Base-by-base conservation (phyloP, 192 early-diverging fungal species). In the Radiomyces spectabilis region DNA sequence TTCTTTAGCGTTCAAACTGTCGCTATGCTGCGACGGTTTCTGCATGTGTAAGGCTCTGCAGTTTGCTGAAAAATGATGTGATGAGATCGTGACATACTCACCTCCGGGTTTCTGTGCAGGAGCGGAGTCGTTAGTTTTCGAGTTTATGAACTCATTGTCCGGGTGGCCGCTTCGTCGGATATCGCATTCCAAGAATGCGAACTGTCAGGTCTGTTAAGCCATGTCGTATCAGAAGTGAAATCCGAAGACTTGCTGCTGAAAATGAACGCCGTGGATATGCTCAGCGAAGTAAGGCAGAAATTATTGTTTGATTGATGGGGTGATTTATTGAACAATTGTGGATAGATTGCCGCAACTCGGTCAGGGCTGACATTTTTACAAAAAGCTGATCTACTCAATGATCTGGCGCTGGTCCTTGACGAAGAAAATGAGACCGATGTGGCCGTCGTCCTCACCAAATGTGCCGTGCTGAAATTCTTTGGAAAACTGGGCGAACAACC, bases 391-490 rank as follows among this genome's bases (percentile, higher is more conserved):
- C 39, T 76, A 15, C 18, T 79, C n/a, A 15, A 61, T 5, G 55
- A 67, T 12, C 41, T 79, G 9, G 53, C 51, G 31, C 49, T 37
- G n/a, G 19, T 63, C 5, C 34, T 79, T 34, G 32, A 45, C 12
- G 25, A 40, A 13, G 48, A 54, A 31, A 49, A 66, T 32, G 51
- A 44, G 1, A 31, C 16, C 3, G 72, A 77, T 41, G 48, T 69
- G 16, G 61, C 47, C 18, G 39, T 55, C 5, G 57, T 63, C 4
- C 44, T 79, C 25, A 30, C 59, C 9, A 60, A 56, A 44, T 61
- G 62, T 45, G 68, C 68, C 10, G 51, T 61, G 8, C 40, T 79
- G 48, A 77, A 75, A 34, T 72, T 79, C 41, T 74, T 77, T 60
- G 75, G 65, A 9, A 52, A 33, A 40, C 24, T 76, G 29, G 57